Conservation (phyloP, 2,329 filamentous ascomycete genomes). For the Alternaria tenuissima region DNA sequence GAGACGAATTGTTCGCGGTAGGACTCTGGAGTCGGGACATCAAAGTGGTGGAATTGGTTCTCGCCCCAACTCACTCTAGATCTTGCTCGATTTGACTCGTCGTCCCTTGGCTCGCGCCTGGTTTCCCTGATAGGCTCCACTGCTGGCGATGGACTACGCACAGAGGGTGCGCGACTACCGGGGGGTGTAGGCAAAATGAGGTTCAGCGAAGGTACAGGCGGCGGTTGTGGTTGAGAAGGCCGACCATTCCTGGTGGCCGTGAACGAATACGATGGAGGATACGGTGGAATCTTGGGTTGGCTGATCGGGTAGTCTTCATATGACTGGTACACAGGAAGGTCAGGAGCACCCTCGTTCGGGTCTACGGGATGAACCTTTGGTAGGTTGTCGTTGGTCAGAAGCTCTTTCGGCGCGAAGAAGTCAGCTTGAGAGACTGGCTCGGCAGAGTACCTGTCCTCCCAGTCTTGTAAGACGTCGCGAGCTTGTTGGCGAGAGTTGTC, state of each 20-base stretch:
- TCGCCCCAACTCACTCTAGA: conserved; percentile 59
- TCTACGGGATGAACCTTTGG: conserved; percentile 48
- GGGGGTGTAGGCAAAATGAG: conserved; percentile 68
- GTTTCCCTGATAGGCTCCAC: conserved; percentile 39
- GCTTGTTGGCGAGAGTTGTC: conserved; percentile 39
- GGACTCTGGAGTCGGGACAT: conserved; percentile 56
- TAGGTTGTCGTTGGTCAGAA: conserved; percentile 49
- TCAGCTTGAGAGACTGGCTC: conserved; percentile 54
- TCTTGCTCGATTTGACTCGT: conserved; percentile 33
- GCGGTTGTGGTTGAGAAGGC: conserved; percentile 41
- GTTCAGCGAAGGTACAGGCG: conserved; percentile 62
- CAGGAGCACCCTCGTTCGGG: conserved; percentile 55
- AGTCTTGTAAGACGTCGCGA: conserved; percentile 53
- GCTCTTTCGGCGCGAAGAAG: conserved; percentile 58
- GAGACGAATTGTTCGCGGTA: conserved; percentile 50
- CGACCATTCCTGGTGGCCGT: conserved; percentile 53
- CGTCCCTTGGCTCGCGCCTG: conserved; percentile 31
- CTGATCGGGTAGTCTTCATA: conserved; percentile 47
- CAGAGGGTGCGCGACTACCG: conserved; percentile 55
- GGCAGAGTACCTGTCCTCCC: conserved; percentile 53
- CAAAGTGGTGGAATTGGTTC: conserved; percentile 57
- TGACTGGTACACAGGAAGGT: conserved; percentile 55
- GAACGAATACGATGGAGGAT: conserved; percentile 50
- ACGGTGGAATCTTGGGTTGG: conserved; percentile 44
- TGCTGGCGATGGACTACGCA: conserved; percentile 48